Evolutionary conservation across 2,329 filamentous ascomycete genomes (phyloP).

Genomic region (Hypoxylon sp.): DNA sequence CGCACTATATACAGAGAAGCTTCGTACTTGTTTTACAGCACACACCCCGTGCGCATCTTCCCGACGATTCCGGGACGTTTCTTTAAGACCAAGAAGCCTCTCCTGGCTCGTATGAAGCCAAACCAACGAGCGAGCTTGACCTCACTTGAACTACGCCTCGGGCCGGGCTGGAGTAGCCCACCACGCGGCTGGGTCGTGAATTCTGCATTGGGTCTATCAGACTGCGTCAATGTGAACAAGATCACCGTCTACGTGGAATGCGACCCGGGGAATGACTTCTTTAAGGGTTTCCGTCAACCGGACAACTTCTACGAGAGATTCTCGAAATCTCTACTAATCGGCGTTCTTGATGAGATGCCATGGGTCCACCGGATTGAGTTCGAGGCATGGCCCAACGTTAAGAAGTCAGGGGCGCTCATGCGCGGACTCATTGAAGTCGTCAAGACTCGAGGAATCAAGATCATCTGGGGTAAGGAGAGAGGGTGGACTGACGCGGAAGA

Average conservation of each 20-base stretch:
- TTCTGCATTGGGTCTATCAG: slow-evolving; percentile 72
- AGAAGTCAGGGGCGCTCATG: slow-evolving; percentile 76
- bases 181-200: slow-evolving; percentile 80
- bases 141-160: slow-evolving; percentile 78
- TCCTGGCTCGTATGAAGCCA: slow-evolving; percentile 76
- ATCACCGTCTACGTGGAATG: slow-evolving; percentile 79
- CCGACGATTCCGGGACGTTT: slow-evolving; percentile 74
- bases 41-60: slow-evolving; percentile 75
- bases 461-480: slow-evolving; percentile 78
- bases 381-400: slow-evolving; percentile 77
- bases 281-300: slow-evolving; percentile 76
- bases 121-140: slow-evolving; percentile 73
- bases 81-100: slow-evolving; percentile 80
- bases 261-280: slow-evolving; percentile 77
- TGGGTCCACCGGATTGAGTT: slow-evolving; percentile 74
- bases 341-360: slow-evolving; percentile 71
- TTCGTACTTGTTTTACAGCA: slow-evolving; percentile 75
- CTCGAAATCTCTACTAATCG: slow-evolving; percentile 69
- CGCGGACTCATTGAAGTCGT: slow-evolving; percentile 69
- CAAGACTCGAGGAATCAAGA: slow-evolving; percentile 62
- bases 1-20: slow-evolving; percentile 74
- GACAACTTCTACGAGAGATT: slow-evolving; percentile 81
- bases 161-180: slow-evolving; percentile 80
- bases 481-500: slow-evolving; percentile 73
- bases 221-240: slow-evolving; percentile 71